Percentiles rank a stretch among this genome's conserved stretches.
Evolutionary conservation across 345 rosid genomes (phyloP).

Genomic region (Lepidium didymum): DNA sequence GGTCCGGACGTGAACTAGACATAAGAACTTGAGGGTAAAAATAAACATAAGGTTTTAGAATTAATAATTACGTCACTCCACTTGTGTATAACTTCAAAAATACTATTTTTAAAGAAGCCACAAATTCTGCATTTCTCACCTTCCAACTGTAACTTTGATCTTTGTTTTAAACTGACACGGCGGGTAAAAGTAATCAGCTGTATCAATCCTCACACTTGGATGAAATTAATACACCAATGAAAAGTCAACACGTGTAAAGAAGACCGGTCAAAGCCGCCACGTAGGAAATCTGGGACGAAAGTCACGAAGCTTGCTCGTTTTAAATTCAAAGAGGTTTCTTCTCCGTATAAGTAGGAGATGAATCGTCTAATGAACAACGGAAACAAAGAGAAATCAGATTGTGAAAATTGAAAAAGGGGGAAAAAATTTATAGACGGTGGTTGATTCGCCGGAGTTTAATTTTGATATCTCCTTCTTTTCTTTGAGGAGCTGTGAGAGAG

Average conservation of each 20-base stretch:
- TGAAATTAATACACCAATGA: neutral
- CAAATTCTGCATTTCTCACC: constrained; percentile 31
- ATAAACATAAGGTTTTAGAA: neutral
- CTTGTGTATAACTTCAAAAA: constrained; percentile 6
- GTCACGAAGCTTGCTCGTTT: constrained; percentile 18
- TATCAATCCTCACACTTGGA: neutral
- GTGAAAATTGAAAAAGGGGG: neutral
- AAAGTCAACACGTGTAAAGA: neutral
- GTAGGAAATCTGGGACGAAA: constrained; percentile 1
- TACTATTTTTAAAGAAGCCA: neutral
- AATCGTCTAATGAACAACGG: constrained; percentile 4
- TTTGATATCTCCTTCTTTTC: neutral
- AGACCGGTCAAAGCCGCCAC: constrained; percentile 27
- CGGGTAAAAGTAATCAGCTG: constrained; percentile 24
- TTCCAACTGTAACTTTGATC: constrained; percentile 23
- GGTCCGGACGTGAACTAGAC: neutral
- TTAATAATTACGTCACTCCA: constrained; percentile 11
- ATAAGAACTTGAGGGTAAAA: neutral
- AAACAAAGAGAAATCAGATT: neutral
- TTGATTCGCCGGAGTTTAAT: neutral
- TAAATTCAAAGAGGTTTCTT: constrained; percentile 8
- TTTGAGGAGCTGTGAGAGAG: neutral
- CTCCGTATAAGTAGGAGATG: constrained; percentile 28
- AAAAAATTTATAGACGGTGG: neutral
- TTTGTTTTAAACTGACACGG: constrained; percentile 14